Base-by-base conservation (phyloP, 345 rosid genomes). In the Gossypium herbaceum region DNA sequence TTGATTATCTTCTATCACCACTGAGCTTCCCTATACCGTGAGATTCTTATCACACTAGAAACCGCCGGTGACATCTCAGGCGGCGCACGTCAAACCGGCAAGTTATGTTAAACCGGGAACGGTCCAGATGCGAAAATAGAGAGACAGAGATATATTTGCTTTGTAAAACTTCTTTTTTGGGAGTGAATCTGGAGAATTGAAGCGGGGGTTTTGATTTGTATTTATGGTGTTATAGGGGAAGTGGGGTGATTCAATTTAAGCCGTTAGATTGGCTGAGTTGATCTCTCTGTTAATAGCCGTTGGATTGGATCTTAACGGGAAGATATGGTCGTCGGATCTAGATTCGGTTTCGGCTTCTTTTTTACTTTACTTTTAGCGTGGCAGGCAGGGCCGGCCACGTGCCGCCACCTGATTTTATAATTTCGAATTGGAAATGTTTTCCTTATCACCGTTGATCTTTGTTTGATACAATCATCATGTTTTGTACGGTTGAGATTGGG, bases 281-380 rank as follows among this genome's bases (percentile, higher is more conserved):
- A 3, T 24, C 45, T 43, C 11, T 48, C 13, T 12, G 12, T 50
- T 54, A 1, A 2, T 50, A 61, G 80, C 87, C 89, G 91, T 85
- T 84, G 52, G 95, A 88, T 88, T 57, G 52, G 24, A 84, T 83
- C 82, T 67, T 58, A 86, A 84, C 73, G 84, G 89, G 79, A 68
- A 74, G 78, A 79, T 77, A 67, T 72, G 84, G 87, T 86, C 88
- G 88, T 85, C 84, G 83, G 93, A 92, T 89, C 85, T 76, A 63
- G 81, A 80, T 81, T 77, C 82, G 78, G 78, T 51, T 51, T 48
- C 57, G 76, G 64, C 73, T 84, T 79, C 72, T 81, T 79, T 72
- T 61, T 51, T 51, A 13, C n/a, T 51, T 51, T 3, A 56, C 79
- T 84, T 34, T 88, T 82, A 65, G 79, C 67, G 83, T 81, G 81